Evolutionary conservation across 441 rosid species (phyloP).

Genomic region (Biscutella laevigata): DNA sequence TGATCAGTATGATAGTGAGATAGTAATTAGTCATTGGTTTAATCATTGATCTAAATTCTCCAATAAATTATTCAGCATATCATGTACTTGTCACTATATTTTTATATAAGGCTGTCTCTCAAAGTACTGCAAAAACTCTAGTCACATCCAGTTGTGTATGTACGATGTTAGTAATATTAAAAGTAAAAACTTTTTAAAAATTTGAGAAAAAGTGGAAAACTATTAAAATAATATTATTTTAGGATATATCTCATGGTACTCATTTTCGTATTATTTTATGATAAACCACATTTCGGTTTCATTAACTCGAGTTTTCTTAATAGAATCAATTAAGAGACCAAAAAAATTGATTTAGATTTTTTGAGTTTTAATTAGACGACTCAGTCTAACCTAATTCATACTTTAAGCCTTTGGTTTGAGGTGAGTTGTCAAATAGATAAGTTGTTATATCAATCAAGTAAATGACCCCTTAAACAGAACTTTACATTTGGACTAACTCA

Average conservation of each 20-base stretch:
- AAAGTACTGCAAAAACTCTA: conserved; percentile 17
- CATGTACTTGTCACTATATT: conserved; percentile 22
- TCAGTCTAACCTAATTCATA: conserved; percentile 28
- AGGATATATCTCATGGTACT: no score
- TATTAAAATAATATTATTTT: not conserved
- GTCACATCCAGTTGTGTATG: conserved; percentile 21
- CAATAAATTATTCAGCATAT: conserved; percentile 17
- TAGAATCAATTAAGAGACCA: not conserved
- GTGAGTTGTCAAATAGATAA: conserved; percentile 17
- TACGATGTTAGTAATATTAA: conserved; percentile 22
- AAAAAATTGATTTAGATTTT: conserved; percentile 20
- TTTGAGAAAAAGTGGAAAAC: conserved; percentile 6
- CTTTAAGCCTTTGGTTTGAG: conserved; percentile 24
- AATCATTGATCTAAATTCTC: conserved; percentile 18
- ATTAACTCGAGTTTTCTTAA: not conserved
- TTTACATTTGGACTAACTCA: no score
- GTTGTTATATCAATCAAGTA: conserved; percentile 21
- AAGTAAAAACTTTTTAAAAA: conserved; percentile 12
- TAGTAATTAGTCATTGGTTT: conserved; percentile 19
- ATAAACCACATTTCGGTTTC: not conserved
- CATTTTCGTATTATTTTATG: not conserved
- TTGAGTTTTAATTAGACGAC: conserved; percentile 19
- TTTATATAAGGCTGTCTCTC: conserved; percentile 17
- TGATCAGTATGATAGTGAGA: conserved; percentile 3
- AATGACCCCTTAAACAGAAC: conserved; percentile 13